Conservation (phyloP, 2,329 filamentous ascomycete species). For the Diaporthe velutina region DNA sequence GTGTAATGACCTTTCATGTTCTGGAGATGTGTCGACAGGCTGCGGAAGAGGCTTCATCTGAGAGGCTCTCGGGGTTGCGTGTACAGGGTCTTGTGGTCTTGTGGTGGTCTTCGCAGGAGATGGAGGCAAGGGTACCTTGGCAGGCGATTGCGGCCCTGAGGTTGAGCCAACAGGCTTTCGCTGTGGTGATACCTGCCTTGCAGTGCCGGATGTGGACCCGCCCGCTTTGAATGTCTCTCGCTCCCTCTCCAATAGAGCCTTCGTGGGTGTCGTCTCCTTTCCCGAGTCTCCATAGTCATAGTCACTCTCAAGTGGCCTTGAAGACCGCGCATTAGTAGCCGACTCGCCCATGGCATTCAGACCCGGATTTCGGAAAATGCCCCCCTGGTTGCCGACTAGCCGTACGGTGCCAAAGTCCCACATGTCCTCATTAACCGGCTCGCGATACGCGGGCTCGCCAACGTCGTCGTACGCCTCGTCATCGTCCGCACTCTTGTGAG, state of each 20-base stretch:
- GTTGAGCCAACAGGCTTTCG: constrained; percentile 61
- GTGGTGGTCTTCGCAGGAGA: constrained; percentile 64
- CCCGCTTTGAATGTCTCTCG: constrained; percentile 67
- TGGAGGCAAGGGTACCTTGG: constrained; percentile 71
- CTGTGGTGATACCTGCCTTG: constrained; percentile 72
- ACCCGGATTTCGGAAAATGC: constrained; percentile 67
- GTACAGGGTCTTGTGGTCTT: constrained; percentile 51
- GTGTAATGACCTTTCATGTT: constrained; percentile 72
- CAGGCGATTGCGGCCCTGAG: constrained; percentile 60
- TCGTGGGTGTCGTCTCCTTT: constrained; percentile 62
- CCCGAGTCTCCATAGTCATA: constrained; percentile 66
- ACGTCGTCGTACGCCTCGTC: constrained; percentile 74
- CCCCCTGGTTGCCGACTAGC: constrained; percentile 77
- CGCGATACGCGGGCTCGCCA: constrained; percentile 62
- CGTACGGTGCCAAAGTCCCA: constrained; percentile 99
- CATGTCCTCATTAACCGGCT: constrained; percentile 80
- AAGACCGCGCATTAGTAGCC: constrained; percentile 80
- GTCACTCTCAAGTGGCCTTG: constrained; percentile 62
- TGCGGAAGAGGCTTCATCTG: constrained; percentile 62
- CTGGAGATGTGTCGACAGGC: constrained; percentile 64
- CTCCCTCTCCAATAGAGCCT: constrained; percentile 58
- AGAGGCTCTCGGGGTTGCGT: constrained; percentile 60
- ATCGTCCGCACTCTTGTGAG: constrained; percentile 77
- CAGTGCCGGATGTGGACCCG: constrained; percentile 58
- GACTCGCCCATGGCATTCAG: constrained; percentile 83